Percentiles rank a stretch among this genome's conserved stretches.
Evolutionary conservation across 2,329 filamentous ascomycete genomes (phyloP).

Genomic region (Neopestalotiopsis sp.): DNA sequence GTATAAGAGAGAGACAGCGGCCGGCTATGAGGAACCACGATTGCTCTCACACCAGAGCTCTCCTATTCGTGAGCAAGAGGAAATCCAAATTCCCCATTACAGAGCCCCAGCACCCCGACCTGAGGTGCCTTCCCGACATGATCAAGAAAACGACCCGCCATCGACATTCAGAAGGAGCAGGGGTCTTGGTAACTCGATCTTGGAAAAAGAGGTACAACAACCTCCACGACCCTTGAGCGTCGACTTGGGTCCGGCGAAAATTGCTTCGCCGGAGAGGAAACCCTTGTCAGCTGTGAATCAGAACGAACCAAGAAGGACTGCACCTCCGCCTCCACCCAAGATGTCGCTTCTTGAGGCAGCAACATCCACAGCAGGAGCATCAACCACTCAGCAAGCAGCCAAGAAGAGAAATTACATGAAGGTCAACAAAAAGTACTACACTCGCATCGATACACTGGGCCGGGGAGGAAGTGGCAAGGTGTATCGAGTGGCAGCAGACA

Average conservation of each 20-base stretch:
- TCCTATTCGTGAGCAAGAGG: slow-evolving; percentile 44
- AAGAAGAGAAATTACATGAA: slow-evolving; percentile 84
- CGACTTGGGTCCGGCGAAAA: slow-evolving; percentile 43
- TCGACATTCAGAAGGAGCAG: slow-evolving; percentile 70
- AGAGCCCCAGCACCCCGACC: slow-evolving; percentile 60
- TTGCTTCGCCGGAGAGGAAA: slow-evolving; percentile 60
- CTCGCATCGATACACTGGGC: slow-evolving; percentile 86
- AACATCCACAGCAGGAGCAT: slow-evolving; percentile 80
- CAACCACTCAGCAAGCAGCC: slow-evolving; percentile 71
- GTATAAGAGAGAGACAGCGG: slow-evolving; percentile 44
- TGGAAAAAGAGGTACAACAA: slow-evolving; percentile 60
- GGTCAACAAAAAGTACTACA: slow-evolving; percentile 91
- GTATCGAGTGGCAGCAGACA: slow-evolving; percentile 95
- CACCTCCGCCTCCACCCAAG: slow-evolving; percentile 85
- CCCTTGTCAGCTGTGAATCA: slow-evolving; percentile 58
- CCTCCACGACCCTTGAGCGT: slow-evolving; percentile 55
- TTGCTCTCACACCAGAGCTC: slow-evolving; percentile 26
- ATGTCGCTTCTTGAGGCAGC: slow-evolving; percentile 96
- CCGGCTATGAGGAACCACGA: slow-evolving; percentile 37
- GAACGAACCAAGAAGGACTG: slow-evolving; percentile 78
- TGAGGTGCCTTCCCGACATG: slow-evolving; percentile 66
- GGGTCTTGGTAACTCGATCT: slow-evolving; percentile 54
- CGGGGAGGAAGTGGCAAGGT: slow-evolving; percentile 93
- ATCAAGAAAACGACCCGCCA: slow-evolving; percentile 85
- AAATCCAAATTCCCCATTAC: slow-evolving; percentile 57